Conservation (phyloP, 345 rosid genomes). For the Hibiscus tridactylites region DNA sequence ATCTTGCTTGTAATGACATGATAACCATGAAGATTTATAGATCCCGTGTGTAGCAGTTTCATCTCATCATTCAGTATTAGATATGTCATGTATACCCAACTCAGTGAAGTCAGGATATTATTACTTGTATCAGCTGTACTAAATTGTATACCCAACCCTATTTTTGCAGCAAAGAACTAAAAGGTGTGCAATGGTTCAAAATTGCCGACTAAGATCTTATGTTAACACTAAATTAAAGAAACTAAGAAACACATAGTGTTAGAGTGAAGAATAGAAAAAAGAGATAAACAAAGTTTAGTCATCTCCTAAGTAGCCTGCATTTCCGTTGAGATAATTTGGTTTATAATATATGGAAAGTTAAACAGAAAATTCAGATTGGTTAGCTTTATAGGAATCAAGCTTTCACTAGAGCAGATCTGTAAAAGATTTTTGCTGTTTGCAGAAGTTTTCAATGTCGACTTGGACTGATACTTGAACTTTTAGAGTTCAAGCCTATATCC, state of each 20-base stretch:
- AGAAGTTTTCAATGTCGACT: background rate
- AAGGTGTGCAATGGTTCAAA: background rate
- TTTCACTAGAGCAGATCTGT: background rate
- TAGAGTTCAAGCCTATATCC: background rate
- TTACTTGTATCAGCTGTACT: background rate
- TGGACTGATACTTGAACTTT: background rate
- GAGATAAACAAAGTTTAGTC: background rate
- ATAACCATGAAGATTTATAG: conserved; percentile 4
- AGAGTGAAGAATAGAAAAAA: conserved; percentile 1
- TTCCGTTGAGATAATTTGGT: background rate
- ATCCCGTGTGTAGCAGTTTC: background rate
- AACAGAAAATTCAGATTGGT: background rate
- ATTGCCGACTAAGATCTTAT: background rate
- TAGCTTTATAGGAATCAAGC: background rate
- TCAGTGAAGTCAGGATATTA: background rate
- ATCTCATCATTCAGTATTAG: background rate
- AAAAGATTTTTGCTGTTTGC: background rate
- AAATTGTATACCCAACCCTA: background rate
- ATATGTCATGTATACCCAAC: background rate
- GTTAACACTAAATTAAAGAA: background rate
- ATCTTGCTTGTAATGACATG: background rate
- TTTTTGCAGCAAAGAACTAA: background rate
- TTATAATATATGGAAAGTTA: background rate
- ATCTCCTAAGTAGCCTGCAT: background rate
- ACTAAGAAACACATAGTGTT: background rate